Base-by-base conservation (phyloP, 495 filamentous ascomycete species). In the Evernia prunastri region DNA sequence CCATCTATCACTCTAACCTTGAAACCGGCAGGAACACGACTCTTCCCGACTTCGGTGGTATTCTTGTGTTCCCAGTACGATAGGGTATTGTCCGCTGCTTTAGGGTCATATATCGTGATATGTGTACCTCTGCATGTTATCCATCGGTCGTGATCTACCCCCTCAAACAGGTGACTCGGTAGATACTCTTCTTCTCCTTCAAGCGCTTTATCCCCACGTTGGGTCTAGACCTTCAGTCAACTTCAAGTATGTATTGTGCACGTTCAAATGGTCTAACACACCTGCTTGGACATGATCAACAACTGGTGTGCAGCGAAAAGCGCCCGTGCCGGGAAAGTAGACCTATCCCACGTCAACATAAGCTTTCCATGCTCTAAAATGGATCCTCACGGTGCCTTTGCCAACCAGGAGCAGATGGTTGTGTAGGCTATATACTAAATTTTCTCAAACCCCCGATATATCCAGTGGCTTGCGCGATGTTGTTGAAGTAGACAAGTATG, bases 41-140 rank as follows among this genome's bases (percentile, higher is more conserved):
- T 64, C 39, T 29, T 62, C 25, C 25, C 58, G 25, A 63, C 59
- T 54, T 54, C 43, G 43, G 63, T 49, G 13, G 39, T 45, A 25
- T 66, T 66, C 54, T 66, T 59, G 37, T 66, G 36, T 63, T 66
- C 63, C 63, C 63, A 66, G 45, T 54, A 62, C 29, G 59, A 59
- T 31, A 40, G 13, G 42, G 39, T 35, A 33, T 61, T 66, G 18
- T 61, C 35, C 37, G 37, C 63, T 66, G 49, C 49, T 54, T 18
- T 27, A n/a, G 63, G 63, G 36, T 66, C 59, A 66, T 54, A 66
- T 60, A 63, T n/a, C 57, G 12, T 51, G 43, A 66, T 66, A 60
- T 36, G 63, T 43, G n/a, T 66, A 20, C 63, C 63, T 61, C 42
- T 62, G 45, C 63, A 5, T 39, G 59, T 66, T 66, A 66, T 66